Percentiles rank a stretch among this genome's conserved stretches.
These are phyloP conservation scores for Fusarium devonianum DNA, from an alignment of 2,329 filamentous ascomycete genomes.

Conservation along the genomic window DNA sequence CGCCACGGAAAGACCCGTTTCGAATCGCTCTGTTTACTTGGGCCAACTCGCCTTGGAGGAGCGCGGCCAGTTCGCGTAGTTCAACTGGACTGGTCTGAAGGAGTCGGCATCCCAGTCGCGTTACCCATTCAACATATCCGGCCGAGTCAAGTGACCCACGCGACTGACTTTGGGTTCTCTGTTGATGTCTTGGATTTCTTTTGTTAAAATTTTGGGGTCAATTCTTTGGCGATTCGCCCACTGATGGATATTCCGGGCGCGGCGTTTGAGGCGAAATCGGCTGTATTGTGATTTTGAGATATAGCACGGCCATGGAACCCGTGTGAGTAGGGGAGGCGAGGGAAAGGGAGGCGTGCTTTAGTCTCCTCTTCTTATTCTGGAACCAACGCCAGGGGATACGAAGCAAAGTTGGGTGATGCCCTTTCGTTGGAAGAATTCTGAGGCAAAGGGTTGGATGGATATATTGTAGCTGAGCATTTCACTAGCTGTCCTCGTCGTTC, in stretches of 20 bases:
- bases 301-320: conserved; percentile 27
- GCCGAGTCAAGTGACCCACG: conserved; percentile 3
- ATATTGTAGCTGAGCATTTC: conserved; percentile 8
- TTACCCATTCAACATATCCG: conserved; percentile 3
- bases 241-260: conserved; percentile 39
- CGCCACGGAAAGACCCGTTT: background rate
- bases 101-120: conserved; percentile 4
- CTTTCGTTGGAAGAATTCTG: conserved; percentile 2
- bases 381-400: conserved; percentile 1
- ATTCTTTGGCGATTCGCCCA: conserved; percentile 37
- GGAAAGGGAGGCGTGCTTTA: conserved; percentile 7
- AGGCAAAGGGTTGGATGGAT: background rate
- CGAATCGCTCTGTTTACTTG: conserved; percentile 14
- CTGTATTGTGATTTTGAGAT: conserved; percentile 31
- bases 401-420: background rate
- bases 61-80: conserved; percentile 9
- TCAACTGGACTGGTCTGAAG: conserved; percentile 1
- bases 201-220: conserved; percentile 33
- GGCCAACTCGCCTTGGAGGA: conserved; percentile 13
- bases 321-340: conserved; percentile 20
- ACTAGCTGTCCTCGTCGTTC: conserved; percentile 13
- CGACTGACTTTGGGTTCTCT: conserved; percentile 9
- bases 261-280: conserved; percentile 41
- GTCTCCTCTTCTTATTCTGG: conserved; percentile 13
- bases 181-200: conserved; percentile 27